Base-by-base conservation (phyloP, 805 yeast species). In the Torulaspora delbrueckii region DNA sequence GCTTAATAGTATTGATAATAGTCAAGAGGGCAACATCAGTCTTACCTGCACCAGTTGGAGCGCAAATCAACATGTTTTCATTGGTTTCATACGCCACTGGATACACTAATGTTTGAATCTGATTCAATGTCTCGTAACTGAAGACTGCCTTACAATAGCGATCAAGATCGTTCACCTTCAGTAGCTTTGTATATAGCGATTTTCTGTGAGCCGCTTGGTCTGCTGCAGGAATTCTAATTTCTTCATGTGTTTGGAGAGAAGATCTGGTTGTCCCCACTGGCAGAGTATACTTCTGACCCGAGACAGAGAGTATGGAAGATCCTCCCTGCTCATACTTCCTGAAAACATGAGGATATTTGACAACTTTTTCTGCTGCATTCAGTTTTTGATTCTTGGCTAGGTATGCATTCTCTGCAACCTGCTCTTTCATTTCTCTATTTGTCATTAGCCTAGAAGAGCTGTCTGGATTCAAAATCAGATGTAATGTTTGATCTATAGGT, bases 41-140 rank as follows among this genome's bases (percentile, higher is more conserved):
- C 62, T 90, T 90, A 77, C 97, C 97, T 5, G 97, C 96, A 74
- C 97, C 97, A 0, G 97, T 90, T 1, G 97, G 97, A 0, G 97
- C 96, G 78, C 97, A 90, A 4, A 90, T 88, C 41, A 90, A 70
- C 96, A 93, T 86, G 59, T 91, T 91, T 58, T 91, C 97, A 63
- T 86, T 89, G 4, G 97, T 84, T 45, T 84, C 81, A 63, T 91
- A 93, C 0, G 96, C 98, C 10, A 90, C 87, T 0, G 96, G 96
- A 55, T 74, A 93, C 1, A 91, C 95, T 50, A 93, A 71, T 13
- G 96, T 84, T 66, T 91, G 99, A 76, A 93, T 85, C 54, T 85
- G 77, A 67, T 91, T 91, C 54, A 91, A 72, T 0, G 85, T 76
- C 47, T 77, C 73, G 64, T 93, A 93, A 25, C 82, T 77, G 64